Evolutionary conservation across 441 rosid genomes (phyloP).

Genomic region (Manihot esculenta): DNA sequence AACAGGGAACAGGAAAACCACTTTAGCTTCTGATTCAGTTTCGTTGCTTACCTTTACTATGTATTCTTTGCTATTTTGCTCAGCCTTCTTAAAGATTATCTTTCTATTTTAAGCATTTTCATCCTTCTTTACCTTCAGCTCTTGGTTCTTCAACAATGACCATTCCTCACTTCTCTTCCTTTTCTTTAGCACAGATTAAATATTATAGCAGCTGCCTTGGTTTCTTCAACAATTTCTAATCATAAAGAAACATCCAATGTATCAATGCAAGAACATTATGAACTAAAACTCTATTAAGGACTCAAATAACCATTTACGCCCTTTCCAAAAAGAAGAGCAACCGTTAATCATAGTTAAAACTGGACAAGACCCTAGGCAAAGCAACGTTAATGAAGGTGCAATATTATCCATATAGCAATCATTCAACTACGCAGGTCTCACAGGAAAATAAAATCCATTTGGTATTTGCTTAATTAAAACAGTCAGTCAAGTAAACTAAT

Average conservation of each 20-base stretch:
- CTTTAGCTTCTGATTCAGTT: too few species aligned
- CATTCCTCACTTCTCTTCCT: conserved; percentile 69
- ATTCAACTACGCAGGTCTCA: not conserved
- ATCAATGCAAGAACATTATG: not conserved
- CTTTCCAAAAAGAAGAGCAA: too few species aligned
- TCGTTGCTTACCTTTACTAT: conserved; percentile 33
- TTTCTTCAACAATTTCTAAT: conserved; percentile 52
- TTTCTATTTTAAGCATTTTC: conserved; percentile 48
- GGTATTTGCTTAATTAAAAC: too few species aligned
- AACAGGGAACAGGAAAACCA: too few species aligned
- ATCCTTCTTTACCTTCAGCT: conserved; percentile 40
- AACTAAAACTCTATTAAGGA: not conserved
- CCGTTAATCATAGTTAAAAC: too few species aligned
- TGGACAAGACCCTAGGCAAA: not conserved
- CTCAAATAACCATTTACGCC: too few species aligned
- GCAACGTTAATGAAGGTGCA: too few species aligned
- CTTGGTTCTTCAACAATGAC: conserved; percentile 53
- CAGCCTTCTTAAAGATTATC: conserved; percentile 52
- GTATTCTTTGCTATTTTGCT: conserved; percentile 54
- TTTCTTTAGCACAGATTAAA: conserved; percentile 74
- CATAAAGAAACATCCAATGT: not conserved
- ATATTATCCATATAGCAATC: too few species aligned
- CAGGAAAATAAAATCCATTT: too few species aligned
- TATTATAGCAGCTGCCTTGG: conserved; percentile 38
- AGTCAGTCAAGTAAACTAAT: too few species aligned